These are phyloP conservation scores for Spizellomyces punctatus DNA, from an alignment of 192 early-diverging fungal genomes.

Conservation along the genomic window DNA sequence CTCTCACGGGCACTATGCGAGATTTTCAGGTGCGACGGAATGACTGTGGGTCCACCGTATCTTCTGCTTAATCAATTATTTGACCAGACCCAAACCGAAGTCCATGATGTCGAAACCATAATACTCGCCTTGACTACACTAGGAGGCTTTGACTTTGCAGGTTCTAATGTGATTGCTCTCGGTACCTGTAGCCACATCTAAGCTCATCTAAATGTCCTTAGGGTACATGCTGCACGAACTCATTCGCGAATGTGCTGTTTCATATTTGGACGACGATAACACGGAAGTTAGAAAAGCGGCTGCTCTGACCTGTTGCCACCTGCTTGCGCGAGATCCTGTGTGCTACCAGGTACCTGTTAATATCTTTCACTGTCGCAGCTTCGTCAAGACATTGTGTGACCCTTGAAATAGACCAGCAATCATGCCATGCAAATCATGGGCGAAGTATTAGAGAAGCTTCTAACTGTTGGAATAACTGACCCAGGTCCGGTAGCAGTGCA, in stretches of 20 bases:
- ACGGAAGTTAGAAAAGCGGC: conserved; percentile 81
- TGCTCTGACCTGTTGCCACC: conserved; percentile 79
- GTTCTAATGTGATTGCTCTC: conserved; percentile 13
- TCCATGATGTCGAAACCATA: conserved; percentile 71
- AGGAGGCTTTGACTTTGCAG: conserved; percentile 84
- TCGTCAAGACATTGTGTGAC: neutral
- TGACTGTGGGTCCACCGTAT: neutral
- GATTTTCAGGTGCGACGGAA: conserved; percentile 25
- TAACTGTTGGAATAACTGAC: conserved; percentile 89
- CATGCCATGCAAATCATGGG: conserved; percentile 82
- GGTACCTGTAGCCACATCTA: conserved; percentile 11
- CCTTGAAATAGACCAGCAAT: conserved; percentile 42
- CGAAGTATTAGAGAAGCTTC: conserved; percentile 85
- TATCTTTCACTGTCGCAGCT: neutral
- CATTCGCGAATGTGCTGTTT: conserved; percentile 81
- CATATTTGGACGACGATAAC: conserved; percentile 79
- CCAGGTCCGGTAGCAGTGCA: conserved; percentile 34
- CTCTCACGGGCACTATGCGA: conserved; percentile 4
- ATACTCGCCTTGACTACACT: conserved; percentile 83
- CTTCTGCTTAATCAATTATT: neutral
- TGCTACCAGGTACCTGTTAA: conserved; percentile 67
- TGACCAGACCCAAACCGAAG: conserved; percentile 37
- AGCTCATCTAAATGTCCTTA: neutral
- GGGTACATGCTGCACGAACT: conserved; percentile 84
- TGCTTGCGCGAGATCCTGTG: conserved; percentile 81